Evolutionary conservation across 768 basidiomycete genomes (phyloP).

Genomic region (Suillus americanus): DNA sequence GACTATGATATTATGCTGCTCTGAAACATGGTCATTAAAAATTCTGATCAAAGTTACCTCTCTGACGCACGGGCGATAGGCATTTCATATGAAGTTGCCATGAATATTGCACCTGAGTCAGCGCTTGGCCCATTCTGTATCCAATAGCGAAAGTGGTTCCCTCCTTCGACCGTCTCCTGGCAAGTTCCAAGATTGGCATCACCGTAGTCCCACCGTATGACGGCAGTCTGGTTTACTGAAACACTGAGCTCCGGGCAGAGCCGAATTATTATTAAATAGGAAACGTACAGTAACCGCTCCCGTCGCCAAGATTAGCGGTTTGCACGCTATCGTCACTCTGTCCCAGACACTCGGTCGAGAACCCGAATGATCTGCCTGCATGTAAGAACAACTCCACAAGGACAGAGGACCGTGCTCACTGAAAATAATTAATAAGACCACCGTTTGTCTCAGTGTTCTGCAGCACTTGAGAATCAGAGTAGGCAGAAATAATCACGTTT

Average conservation of each 20-base stretch:
- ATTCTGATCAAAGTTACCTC: constrained; percentile 1
- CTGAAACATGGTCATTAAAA: constrained; percentile 27
- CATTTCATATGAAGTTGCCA: constrained; percentile 74
- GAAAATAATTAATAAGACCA: constrained; percentile 78
- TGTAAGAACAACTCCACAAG: neutral
- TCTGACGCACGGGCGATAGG: constrained; percentile 52
- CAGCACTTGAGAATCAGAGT: constrained; percentile 71
- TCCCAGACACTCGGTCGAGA: constrained; percentile 80
- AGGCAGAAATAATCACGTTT: constrained; percentile 76
- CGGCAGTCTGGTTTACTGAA: constrained; percentile 79
- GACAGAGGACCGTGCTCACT: constrained; percentile 44
- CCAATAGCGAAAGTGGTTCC: constrained; percentile 91
- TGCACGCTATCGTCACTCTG: constrained; percentile 73
- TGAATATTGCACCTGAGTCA: constrained; percentile 72
- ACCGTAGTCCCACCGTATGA: constrained; percentile 84
- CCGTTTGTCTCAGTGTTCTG: constrained; percentile 59
- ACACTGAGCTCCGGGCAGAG: neutral
- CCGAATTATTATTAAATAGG: neutral
- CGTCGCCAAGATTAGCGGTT: constrained; percentile 80
- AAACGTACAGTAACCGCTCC: constrained; percentile 63
- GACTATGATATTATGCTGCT: constrained; percentile 66
- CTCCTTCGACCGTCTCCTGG: constrained; percentile 81
- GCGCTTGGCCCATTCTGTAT: constrained; percentile 64
- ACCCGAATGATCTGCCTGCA: constrained; percentile 60
- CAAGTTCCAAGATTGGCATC: constrained; percentile 83